These are phyloP conservation scores for Shiraia bambusicola DNA, from an alignment of 2,329 filamentous ascomycete species.

Conservation along the genomic window DNA sequence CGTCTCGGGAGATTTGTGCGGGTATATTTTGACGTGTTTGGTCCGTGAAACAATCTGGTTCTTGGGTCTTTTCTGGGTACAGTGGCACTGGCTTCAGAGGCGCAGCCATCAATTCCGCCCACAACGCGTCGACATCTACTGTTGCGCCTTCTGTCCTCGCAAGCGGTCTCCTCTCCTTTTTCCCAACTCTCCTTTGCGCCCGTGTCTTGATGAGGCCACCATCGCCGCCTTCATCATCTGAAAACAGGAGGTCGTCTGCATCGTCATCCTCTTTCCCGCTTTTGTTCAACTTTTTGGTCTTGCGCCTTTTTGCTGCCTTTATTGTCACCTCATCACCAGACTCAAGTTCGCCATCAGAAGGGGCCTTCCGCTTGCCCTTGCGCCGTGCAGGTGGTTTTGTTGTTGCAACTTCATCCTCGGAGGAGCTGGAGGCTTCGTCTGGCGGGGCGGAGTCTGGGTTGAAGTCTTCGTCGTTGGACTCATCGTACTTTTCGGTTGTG, in stretches of 20 bases:
- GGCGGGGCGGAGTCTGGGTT: constrained; percentile 64
- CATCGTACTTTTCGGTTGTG: constrained; percentile 55
- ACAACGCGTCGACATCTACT: constrained; percentile 70
- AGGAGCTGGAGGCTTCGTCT: constrained; percentile 55
- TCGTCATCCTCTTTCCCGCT: constrained; percentile 20
- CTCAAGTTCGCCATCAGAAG: constrained; percentile 36
- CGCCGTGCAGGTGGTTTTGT: constrained; percentile 21
- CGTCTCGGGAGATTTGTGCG: constrained; percentile 10
- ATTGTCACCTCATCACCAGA: constrained; percentile 75
- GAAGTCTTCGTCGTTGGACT: constrained; percentile 71
- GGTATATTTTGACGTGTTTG: constrained; percentile 9
- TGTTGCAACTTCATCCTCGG: constrained; percentile 38
- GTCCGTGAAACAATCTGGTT: constrained; percentile 7
- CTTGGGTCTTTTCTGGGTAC: constrained; percentile 18
- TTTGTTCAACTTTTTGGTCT: constrained; percentile 44
- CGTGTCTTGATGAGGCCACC: constrained; percentile 72
- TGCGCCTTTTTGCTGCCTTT: constrained; percentile 58
- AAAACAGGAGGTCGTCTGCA: constrained; percentile 26
- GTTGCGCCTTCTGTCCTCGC: constrained; percentile 62
- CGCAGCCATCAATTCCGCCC: constrained; percentile 64
- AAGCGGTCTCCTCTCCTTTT: constrained; percentile 57
- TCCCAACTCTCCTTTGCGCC: constrained; percentile 67
- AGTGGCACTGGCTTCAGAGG: constrained; percentile 33
- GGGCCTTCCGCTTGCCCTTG: constrained; percentile 38
- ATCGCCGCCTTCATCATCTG: constrained; percentile 50